Percentiles rank a stretch among this genome's conserved stretches.
phyloP scores from a whole-genome alignment of 1,284 basidiomycete species.

The Heterobasidion parviporum region DNA sequence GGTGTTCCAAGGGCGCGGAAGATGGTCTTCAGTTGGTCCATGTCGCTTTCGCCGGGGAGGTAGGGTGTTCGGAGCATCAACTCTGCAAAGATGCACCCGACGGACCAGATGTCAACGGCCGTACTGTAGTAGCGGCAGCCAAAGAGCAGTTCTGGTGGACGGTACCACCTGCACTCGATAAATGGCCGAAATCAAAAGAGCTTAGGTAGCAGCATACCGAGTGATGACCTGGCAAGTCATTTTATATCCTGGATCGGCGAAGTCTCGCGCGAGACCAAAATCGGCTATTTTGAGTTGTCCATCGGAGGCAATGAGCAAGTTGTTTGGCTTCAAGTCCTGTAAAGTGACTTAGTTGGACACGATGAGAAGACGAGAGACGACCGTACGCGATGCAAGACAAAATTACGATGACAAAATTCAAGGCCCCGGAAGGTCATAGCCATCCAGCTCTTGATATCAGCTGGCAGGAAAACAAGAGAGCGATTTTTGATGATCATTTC shows the following conservation, averaged over 20 bases:
- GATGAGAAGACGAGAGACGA: constrained; percentile 15
- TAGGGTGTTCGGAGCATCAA: constrained; percentile 93
- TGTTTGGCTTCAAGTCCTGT: constrained; percentile 98
- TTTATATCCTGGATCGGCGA: constrained; percentile 84
- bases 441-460: constrained; percentile 99
- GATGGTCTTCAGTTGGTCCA: constrained; percentile 93
- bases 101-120: constrained; percentile 90
- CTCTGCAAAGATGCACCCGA: constrained; percentile 94
- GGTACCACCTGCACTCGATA: constrained; percentile 62
- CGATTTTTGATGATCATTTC: constrained; percentile 97
- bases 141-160: constrained; percentile 89
- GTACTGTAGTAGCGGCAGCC: constrained; percentile 85
- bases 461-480: constrained; percentile 83
- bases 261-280: constrained; percentile 97
- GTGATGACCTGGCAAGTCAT: constrained; percentile 99
- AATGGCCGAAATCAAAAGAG: not conserved
- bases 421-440: constrained; percentile 95
- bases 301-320: constrained; percentile 86
- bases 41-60: constrained; percentile 88
- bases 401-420: constrained; percentile 95
- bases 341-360: not conserved
- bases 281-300: constrained; percentile 97
- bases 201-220: constrained; percentile 38
- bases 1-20: constrained; percentile 95
- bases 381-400: constrained; percentile 85